Conservation (phyloP, 2,329 filamentous ascomycete species). For the Allantophomopsis cytisporea region DNA sequence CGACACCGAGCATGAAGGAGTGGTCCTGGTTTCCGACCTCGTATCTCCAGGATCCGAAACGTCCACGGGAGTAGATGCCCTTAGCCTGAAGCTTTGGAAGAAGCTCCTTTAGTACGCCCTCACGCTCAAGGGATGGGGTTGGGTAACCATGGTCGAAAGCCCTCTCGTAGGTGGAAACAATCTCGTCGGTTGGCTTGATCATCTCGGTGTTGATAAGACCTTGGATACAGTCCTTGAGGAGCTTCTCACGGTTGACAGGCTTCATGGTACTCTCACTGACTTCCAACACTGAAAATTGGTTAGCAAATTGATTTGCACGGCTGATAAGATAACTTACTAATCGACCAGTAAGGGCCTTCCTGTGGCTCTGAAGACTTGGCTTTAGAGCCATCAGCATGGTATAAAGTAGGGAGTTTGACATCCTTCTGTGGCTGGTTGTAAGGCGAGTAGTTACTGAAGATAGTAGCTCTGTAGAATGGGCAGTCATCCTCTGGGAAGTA, state of each 20-base stretch:
- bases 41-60: conserved; percentile 97
- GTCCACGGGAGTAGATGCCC: conserved; percentile 89
- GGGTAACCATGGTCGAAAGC: conserved; percentile 98
- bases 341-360: conserved; percentile 96
- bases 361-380: conserved; percentile 50
- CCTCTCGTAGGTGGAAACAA: conserved; percentile 96
- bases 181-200: conserved; percentile 82
- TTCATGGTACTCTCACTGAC: conserved; percentile 94
- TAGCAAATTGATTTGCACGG: conserved; percentile 21
- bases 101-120: conserved; percentile 83
- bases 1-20: conserved; percentile 66
- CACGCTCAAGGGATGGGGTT: conserved; percentile 86
- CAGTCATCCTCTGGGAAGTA: conserved; percentile 99
- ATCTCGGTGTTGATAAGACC: conserved; percentile 97
- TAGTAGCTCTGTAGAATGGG: conserved; percentile 98
- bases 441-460: conserved; percentile 99
- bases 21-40: conserved; percentile 73
- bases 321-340: conserved; percentile 23
- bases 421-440: conserved; percentile 85
- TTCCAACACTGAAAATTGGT: conserved; percentile 52
- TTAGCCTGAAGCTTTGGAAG: conserved; percentile 83
- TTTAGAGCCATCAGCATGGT: conserved; percentile 76
- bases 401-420: conserved; percentile 74
- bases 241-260: conserved; percentile 73
- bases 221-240: conserved; percentile 85